Evolutionary conservation across 2,329 filamentous ascomycete species (phyloP).

Genomic region (Fusarium acutatum): DNA sequence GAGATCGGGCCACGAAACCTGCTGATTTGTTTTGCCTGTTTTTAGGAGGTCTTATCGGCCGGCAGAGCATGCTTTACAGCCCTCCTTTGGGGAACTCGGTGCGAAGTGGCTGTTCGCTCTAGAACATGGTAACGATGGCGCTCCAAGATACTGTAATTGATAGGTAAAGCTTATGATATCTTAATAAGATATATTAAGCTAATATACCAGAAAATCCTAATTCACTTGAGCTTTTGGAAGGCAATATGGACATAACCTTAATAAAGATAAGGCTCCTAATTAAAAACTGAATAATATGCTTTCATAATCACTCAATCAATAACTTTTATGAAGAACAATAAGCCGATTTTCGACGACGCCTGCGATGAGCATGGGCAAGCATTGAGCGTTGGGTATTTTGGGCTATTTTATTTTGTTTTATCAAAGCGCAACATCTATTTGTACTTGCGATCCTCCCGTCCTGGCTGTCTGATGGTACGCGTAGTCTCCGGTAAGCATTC

Average conservation of each 20-base stretch:
- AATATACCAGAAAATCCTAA: neutral
- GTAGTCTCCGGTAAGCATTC: neutral
- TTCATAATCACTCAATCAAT: no score
- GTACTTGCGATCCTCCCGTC: neutral
- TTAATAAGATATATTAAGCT: fast-evolving
- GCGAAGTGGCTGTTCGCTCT: neutral
- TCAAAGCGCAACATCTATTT: neutral
- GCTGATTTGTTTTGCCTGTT: neutral
- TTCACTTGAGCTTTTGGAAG: no score
- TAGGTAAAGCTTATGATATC: neutral
- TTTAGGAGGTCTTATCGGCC: neutral
- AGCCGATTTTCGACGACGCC: no score
- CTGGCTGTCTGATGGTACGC: neutral
- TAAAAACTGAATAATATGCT: no score
- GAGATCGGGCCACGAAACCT: neutral
- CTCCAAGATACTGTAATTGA: neutral
- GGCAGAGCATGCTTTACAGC: neutral
- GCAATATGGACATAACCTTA: no score
- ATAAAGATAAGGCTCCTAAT: no score
- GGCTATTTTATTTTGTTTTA: neutral
- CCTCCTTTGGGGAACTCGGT: neutral
- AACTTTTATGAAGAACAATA: neutral
- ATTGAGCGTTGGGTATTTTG: fast-evolving
- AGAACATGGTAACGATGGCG: no score
- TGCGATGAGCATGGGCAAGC: neutral